Base-by-base conservation (phyloP, 2,329 filamentous ascomycete genomes). In the Neofusicoccum umdonicola region DNA sequence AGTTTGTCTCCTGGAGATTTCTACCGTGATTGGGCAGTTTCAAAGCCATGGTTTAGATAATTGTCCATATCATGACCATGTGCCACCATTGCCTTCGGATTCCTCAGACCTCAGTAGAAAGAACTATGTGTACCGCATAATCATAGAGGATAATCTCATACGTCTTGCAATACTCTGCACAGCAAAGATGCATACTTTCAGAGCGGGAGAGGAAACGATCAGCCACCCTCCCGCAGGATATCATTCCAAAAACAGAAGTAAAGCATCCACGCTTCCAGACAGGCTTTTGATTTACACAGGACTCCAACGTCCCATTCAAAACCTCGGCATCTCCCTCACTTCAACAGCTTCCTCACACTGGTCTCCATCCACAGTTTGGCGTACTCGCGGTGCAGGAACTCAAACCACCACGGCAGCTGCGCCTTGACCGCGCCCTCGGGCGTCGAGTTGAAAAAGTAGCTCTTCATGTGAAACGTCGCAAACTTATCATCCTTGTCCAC, bases 341-440 rank as follows among this genome's bases (percentile, higher is more conserved):
- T 73, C 67, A 77, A 62, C 67, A 78, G 57, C 57, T 76, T 77
- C 66, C 76, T 67, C 5, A 76, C 76, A 39, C 75, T 76, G 17
- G 76, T 75, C 69, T 79, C 77, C 76, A 79, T 78, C 77, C 75
- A 78, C 22, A 79, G 67, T 68, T 78, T 77, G 0, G 75, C 76
- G 47, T 78, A 78, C 69, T 72, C 69, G 45, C 73, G 68, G 67
- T 78, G 77, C 48, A 70, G 65, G 35, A 71, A 68, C 64, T 76
- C 71, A 52, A 78, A 72, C 6, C 62, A 65, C 69, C 67, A 69
- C 1, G 76, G 74, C 65, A 75, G 63, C 19, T 72, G 71, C 54
- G 69, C 63, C 1, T 66, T 44, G 27, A 67, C 66, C 66, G 73
- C 73, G 13, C 76, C 77, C 35, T 76, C 75, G 0, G 72, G 70